A percentile compares a stretch with the other conserved stretches of the same genome.
These are phyloP conservation scores for Penicillium paxilli DNA, from an alignment of 495 filamentous ascomycete species.

Conservation along the genomic window DNA sequence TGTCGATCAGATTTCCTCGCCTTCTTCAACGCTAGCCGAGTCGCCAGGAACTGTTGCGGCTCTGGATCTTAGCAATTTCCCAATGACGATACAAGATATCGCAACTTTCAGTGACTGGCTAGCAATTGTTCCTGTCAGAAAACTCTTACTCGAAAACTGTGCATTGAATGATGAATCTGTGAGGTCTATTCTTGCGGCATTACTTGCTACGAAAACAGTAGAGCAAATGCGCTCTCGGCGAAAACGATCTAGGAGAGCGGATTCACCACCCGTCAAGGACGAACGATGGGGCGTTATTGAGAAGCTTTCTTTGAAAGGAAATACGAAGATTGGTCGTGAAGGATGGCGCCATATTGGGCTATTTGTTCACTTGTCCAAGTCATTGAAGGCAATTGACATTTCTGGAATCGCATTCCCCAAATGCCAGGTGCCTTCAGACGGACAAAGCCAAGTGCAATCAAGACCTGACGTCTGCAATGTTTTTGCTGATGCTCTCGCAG, in stretches of 20 bases:
- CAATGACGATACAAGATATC: slow-evolving; percentile 78
- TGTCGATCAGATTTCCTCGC: slow-evolving; percentile 77
- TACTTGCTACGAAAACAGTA: slow-evolving; percentile 76
- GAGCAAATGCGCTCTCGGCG: slow-evolving; percentile 51
- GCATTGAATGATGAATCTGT: slow-evolving; percentile 83
- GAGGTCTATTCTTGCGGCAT: slow-evolving; percentile 79
- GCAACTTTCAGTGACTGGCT: slow-evolving; percentile 90
- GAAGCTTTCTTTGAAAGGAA: slow-evolving; percentile 86
- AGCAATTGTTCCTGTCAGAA: slow-evolving; percentile 86
- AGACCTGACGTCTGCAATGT: slow-evolving; percentile 54
- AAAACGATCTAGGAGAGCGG: slow-evolving; percentile 31
- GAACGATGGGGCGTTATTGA: slow-evolving; percentile 73
- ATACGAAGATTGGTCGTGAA: slow-evolving; percentile 75
- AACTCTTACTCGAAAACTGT: slow-evolving; percentile 82
- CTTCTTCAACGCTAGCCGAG: slow-evolving; percentile 57
- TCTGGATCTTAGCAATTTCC: slow-evolving; percentile 81
- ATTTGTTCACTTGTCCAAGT: slow-evolving; percentile 61
- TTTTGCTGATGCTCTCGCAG: slow-evolving; percentile 71
- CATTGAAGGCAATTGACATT: slow-evolving; percentile 16
- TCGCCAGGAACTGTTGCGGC: slow-evolving; percentile 71
- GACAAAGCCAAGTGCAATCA: slow-evolving; percentile 73
- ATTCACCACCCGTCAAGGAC: slow-evolving; percentile 21
- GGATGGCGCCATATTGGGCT: slow-evolving; percentile 91
- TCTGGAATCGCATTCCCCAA: slow-evolving; percentile 81
- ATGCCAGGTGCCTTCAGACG: slow-evolving; percentile 83